Conservation (phyloP, 1,284 basidiomycete genomes). For the Earliella scabrosa region DNA sequence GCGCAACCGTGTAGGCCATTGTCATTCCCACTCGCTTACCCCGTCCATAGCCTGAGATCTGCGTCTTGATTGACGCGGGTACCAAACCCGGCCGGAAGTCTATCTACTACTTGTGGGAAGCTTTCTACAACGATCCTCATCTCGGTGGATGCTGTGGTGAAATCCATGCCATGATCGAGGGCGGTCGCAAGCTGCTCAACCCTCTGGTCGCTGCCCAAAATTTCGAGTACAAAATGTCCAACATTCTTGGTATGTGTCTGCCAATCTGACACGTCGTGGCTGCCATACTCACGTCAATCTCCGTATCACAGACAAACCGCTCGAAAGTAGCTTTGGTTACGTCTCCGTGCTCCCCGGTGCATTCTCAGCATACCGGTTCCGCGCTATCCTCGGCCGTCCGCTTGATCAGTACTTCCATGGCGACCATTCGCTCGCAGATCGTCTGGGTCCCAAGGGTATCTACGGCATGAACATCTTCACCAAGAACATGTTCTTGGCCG, state of each 20-base stretch:
- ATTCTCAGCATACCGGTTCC: constrained; percentile 93
- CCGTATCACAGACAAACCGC: constrained; percentile 73
- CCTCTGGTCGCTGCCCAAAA: constrained; percentile 96
- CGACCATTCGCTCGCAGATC: constrained; percentile 92
- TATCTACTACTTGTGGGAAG: constrained; percentile 97
- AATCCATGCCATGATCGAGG: constrained; percentile 94
- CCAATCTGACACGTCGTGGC: neutral
- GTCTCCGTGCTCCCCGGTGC: constrained; percentile 96
- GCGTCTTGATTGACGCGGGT: constrained; percentile 91
- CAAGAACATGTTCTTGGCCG: constrained; percentile 95
- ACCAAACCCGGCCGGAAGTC: constrained; percentile 97
- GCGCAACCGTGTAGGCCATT: constrained; percentile 13
- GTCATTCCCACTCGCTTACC: neutral
- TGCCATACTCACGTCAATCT: constrained; percentile 8
- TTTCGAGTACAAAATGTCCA: constrained; percentile 99
- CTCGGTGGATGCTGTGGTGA: constrained; percentile 88
- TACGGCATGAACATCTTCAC: constrained; percentile 99
- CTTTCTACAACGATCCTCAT: constrained; percentile 78
- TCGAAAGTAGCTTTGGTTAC: constrained; percentile 96
- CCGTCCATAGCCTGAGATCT: constrained; percentile 82
- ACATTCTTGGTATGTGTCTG: constrained; percentile 77
- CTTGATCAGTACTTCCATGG: constrained; percentile 99
- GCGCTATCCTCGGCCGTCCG: constrained; percentile 90
- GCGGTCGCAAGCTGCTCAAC: constrained; percentile 91
- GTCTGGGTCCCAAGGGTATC: constrained; percentile 92